These are phyloP conservation scores for Ceratobasidium theobromae DNA, from an alignment of 1,284 basidiomycete genomes.

Conservation along the genomic window DNA sequence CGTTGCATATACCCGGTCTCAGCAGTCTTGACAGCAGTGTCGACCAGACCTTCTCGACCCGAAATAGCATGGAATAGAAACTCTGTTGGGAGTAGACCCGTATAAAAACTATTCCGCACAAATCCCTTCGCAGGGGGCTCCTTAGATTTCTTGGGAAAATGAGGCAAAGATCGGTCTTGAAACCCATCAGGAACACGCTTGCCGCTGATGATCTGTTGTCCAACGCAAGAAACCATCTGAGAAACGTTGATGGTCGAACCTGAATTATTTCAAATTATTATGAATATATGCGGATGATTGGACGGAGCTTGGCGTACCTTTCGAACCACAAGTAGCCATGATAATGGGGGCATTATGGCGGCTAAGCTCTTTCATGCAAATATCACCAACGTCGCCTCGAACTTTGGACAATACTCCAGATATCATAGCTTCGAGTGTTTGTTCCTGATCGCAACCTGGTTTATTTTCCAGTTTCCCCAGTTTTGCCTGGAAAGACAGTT, in stretches of 20 bases:
- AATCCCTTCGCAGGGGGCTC: constrained; percentile 98
- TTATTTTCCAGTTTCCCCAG: constrained; percentile 93
- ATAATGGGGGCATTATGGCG: constrained; percentile 96
- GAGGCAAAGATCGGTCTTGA: constrained; percentile 97
- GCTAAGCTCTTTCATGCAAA: constrained; percentile 97
- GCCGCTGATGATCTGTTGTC: constrained; percentile 98
- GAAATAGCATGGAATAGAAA: constrained; percentile 99
- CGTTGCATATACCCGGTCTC: constrained; percentile 99
- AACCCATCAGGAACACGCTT: constrained; percentile 99
- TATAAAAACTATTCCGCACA: constrained; percentile 96
- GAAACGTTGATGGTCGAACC: constrained; percentile 99
- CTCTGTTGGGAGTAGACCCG: constrained; percentile 92
- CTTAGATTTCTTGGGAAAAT: constrained; percentile 97
- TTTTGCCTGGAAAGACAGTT: constrained; percentile 57
- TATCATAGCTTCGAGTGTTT: constrained; percentile 94
- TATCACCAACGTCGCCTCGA: constrained; percentile 93
- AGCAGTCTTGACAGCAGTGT: constrained; percentile 99
- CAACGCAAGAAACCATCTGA: constrained; percentile 99
- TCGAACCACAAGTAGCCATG: constrained; percentile 99
- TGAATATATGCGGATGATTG: not conserved
- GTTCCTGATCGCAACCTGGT: constrained; percentile 95
- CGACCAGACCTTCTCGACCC: constrained; percentile 96
- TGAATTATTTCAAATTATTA: constrained; percentile 42
- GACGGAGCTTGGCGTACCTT: constrained; percentile 60
- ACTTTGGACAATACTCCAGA: constrained; percentile 93